These are phyloP conservation scores for Eurotiales sp. DNA, from an alignment of 2,329 filamentous ascomycete species.

Conservation along the genomic window DNA sequence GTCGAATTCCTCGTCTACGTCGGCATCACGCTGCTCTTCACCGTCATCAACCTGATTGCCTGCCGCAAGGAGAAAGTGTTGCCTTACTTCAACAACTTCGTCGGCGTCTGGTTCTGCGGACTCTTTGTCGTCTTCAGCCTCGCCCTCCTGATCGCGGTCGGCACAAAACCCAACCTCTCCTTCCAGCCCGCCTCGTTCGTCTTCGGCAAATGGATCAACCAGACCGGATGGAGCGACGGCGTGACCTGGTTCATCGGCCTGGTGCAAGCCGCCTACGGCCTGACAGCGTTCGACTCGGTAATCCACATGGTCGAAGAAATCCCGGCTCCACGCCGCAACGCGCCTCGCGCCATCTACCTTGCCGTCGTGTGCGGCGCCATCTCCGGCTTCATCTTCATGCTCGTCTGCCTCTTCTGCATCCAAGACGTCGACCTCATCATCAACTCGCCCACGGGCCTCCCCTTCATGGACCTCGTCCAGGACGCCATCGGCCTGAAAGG, in stretches of 20 bases:
- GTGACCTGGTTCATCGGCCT: constrained; percentile 58
- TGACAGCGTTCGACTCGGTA: constrained; percentile 57
- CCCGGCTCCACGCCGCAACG: constrained; percentile 46
- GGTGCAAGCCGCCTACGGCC: constrained; percentile 54
- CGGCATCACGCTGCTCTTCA: constrained; percentile 47
- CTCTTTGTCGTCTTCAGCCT: constrained; percentile 53
- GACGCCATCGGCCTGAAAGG: constrained; percentile 51
- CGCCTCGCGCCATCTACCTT: constrained; percentile 51
- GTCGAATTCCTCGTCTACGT: constrained; percentile 55
- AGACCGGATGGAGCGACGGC: constrained; percentile 52
- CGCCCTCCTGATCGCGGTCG: constrained; percentile 52
- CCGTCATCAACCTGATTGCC: constrained; percentile 49
- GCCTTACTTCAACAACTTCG: constrained; percentile 55
- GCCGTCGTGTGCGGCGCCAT: constrained; percentile 50
- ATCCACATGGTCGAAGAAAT: constrained; percentile 52
- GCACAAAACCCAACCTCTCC: constrained; percentile 39
- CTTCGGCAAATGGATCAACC: constrained; percentile 51
- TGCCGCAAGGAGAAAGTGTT: constrained; percentile 49
- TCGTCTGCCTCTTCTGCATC: constrained; percentile 54
- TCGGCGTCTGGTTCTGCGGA: constrained; percentile 51
- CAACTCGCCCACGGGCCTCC: constrained; percentile 48
- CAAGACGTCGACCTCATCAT: constrained; percentile 46
- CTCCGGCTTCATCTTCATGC: constrained; percentile 55
- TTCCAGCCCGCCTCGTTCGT: constrained; percentile 52
- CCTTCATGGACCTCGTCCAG: constrained; percentile 58